Conservation (phyloP, 805 yeast genomes). For the Spathaspora passalidarum region DNA sequence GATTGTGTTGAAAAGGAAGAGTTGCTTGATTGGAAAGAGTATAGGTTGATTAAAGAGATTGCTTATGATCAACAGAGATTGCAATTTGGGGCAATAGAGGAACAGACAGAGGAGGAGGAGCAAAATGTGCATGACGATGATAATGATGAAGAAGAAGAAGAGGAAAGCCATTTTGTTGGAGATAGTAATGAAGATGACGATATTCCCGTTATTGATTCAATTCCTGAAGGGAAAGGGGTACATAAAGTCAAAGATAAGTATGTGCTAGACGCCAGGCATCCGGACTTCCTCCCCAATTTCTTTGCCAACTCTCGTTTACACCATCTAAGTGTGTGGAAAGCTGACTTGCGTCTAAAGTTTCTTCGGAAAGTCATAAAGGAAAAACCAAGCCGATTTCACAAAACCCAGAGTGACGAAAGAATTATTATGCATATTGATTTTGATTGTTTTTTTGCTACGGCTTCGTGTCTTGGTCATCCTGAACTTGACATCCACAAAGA, state of each 20-base stretch:
- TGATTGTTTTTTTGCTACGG: slow-evolving; percentile 92
- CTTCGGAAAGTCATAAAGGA: slow-evolving; percentile 43
- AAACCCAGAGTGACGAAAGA: slow-evolving; percentile 4
- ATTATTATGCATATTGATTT: slow-evolving; percentile 81
- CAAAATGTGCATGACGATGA: slow-evolving; percentile 3
- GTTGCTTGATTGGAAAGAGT: slow-evolving; percentile 70
- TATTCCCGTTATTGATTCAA: slow-evolving; percentile 5
- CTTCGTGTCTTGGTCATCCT: slow-evolving; percentile 60
- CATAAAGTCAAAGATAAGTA: slow-evolving; percentile 8
- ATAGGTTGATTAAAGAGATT: slow-evolving; percentile 45
- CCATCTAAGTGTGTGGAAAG: slow-evolving; percentile 84
- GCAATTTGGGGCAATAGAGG: slow-evolving; percentile 12
- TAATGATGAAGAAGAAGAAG: slow-evolving; percentile 8
- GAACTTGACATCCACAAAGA: slow-evolving; percentile 46
- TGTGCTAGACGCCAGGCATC: slow-evolving; percentile 64
- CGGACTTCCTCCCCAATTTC: slow-evolving; percentile 67
- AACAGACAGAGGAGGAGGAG: background rate
- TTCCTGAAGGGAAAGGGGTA: slow-evolving; percentile 7
- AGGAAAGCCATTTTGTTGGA: background rate
- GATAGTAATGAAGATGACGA: slow-evolving; percentile 1
- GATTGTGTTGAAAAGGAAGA: slow-evolving; percentile 52
- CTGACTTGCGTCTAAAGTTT: slow-evolving; percentile 63
- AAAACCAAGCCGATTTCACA: background rate
- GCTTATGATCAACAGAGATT: slow-evolving; percentile 54
- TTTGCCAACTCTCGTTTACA: slow-evolving; percentile 84